These are phyloP conservation scores for Pythium apleroticum DNA, from an alignment of 352 stramenopile species.

Conservation along the genomic window DNA sequence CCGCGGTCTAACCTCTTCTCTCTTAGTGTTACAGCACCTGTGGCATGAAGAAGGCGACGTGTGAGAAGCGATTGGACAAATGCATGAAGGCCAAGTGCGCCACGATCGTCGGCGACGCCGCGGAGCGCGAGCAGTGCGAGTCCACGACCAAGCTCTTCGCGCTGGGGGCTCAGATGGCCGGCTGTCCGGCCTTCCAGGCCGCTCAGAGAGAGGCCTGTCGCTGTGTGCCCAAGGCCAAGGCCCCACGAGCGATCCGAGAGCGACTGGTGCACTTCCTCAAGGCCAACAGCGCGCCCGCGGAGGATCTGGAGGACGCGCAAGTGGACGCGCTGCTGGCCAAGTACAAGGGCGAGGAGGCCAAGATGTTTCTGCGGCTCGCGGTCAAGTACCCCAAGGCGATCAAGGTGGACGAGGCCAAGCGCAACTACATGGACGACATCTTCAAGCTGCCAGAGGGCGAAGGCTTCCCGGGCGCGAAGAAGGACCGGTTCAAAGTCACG, in stretches of 20 bases:
- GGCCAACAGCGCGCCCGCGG: constrained; percentile 36
- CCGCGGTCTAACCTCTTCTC: neutral
- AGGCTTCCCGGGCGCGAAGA: constrained; percentile 4
- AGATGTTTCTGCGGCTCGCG: constrained; percentile 60
- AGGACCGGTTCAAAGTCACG: constrained; percentile 24
- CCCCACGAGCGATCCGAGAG: constrained; percentile 31
- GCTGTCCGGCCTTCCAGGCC: constrained; percentile 61
- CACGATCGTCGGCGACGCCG: constrained; percentile 13
- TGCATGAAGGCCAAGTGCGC: constrained; percentile 69
- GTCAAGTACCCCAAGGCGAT: constrained; percentile 63
- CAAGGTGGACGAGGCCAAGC: constrained; percentile 42
- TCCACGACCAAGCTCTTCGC: constrained; percentile 65
- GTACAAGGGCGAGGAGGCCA: constrained; percentile 61
- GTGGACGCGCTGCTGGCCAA: constrained; percentile 60
- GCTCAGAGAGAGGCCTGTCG: constrained; percentile 70
- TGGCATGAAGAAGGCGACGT: constrained; percentile 69
- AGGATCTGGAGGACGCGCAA: constrained; percentile 36
- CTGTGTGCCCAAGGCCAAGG: constrained; percentile 43
- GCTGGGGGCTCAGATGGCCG: constrained; percentile 68
- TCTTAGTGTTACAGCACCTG: constrained; percentile 77
- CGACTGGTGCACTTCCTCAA: constrained; percentile 63
- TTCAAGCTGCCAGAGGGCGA: constrained; percentile 21
- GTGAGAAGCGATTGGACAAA: constrained; percentile 69
- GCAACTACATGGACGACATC: constrained; percentile 59
- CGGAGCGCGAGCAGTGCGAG: constrained; percentile 47